Percentiles rank a stretch among this genome's conserved stretches.
Evolutionary conservation across 1,284 basidiomycete species (phyloP).

Genomic region (Hymenochaete sp.): DNA sequence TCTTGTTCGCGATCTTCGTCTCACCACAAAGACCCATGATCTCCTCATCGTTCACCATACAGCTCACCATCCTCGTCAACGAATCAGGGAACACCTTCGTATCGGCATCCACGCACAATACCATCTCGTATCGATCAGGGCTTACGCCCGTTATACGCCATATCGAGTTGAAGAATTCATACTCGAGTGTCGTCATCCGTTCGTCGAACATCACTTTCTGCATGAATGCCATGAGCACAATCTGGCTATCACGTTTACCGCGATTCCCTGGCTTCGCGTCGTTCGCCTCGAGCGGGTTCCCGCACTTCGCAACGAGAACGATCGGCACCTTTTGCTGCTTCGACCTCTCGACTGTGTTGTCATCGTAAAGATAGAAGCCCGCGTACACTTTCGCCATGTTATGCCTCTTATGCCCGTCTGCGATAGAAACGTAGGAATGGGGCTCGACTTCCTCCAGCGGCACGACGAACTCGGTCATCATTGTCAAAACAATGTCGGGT

Average conservation of each 20-base stretch:
- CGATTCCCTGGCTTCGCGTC: slow-evolving; percentile 96
- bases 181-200: slow-evolving; percentile 98
- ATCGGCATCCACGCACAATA: slow-evolving; percentile 97
- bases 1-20: slow-evolving; percentile 99
- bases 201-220: slow-evolving; percentile 99
- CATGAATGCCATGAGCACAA: slow-evolving; percentile 95
- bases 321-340: slow-evolving; percentile 98
- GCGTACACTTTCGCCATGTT: slow-evolving; percentile 99
- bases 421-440: slow-evolving; percentile 96
- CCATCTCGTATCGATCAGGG: slow-evolving; percentile 93
- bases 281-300: slow-evolving; percentile 82
- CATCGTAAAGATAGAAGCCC: slow-evolving; percentile 95
- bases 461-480: slow-evolving; percentile 98
- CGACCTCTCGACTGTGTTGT: slow-evolving; percentile 81
- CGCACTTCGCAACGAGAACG: slow-evolving; percentile 89
- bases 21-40: slow-evolving; percentile 99
- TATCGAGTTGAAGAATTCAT: slow-evolving; percentile 97
- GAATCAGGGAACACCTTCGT: slow-evolving; percentile 97
- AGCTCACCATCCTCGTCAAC: slow-evolving; percentile 84
- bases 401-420: slow-evolving; percentile 97
- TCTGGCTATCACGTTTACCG: slow-evolving; percentile 97
- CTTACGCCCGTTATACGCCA: slow-evolving; percentile 94
- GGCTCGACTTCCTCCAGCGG: slow-evolving; percentile 81
- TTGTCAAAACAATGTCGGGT: slow-evolving; percentile 88
- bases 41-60: slow-evolving; percentile 92